Base-by-base conservation (phyloP, 345 rosid species). In the Sisymbrium altissimum region DNA sequence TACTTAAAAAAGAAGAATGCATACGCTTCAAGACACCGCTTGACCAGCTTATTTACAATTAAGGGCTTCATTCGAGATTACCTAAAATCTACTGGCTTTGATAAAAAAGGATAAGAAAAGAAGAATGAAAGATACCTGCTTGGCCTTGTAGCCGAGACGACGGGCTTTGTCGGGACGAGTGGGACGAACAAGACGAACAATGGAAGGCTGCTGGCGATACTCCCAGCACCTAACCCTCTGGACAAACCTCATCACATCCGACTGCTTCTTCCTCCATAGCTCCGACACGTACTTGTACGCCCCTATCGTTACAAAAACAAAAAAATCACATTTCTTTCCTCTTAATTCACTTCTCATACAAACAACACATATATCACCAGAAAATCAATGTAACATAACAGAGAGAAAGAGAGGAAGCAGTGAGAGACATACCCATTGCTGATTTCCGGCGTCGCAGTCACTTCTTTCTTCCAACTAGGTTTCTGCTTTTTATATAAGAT, bases 201-300 rank as follows among this genome's bases (percentile, higher is more conserved):
- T 96, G 1, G 99, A 92, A 44, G 99, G 96, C 70, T 87, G 96
- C 60, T 96, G 99, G 10, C 98, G 86, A 76, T 96, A 96, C 82
- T 92, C 98, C 99, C 99, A 95, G 76, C 99, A 95, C 88, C 99
- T 95, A 45, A 95, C 93, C 85, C 99, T 88, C 87, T 89, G 98
- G 71, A 92, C 27, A 70, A 96, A 92, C 81, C 99, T 87, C 99
- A 96, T 96, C 48, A 92, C 98, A 84, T 96, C 99, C 10, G 99
- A 96, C 61, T 92, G 98, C 84, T 96, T 96, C 95, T 89, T 96
- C 93, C 97, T 92, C 97, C 97, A 94, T 89, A 94, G 82, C 89
- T 94, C 98, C 32, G 96, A 90, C 39, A 94, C 96, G 80, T 94
- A 94, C 84, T 82, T 92, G 88, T 94, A 94, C 65, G 97, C 97